phyloP scores from a whole-genome alignment of 2,329 filamentous ascomycete species.

The Cytospora mali region DNA sequence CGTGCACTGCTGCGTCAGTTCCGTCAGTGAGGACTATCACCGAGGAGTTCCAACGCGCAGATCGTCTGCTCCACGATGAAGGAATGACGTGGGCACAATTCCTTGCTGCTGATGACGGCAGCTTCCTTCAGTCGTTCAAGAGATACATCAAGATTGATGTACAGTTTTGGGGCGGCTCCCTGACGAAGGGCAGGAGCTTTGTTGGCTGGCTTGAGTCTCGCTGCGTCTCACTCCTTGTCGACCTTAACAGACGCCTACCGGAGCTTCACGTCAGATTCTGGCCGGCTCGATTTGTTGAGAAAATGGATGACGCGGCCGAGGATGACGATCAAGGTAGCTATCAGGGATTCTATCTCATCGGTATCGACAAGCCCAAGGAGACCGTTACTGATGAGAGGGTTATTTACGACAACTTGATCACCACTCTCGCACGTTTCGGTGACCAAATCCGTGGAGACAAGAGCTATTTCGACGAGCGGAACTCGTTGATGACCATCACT shows the following conservation, averaged over 20 bases:
- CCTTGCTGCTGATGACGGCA: conserved; percentile 37
- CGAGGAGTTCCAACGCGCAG: conserved; percentile 54
- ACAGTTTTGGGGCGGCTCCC: conserved; percentile 66
- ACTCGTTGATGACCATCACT: conserved; percentile 51
- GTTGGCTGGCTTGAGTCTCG: conserved; percentile 67
- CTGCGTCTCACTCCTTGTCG: conserved; percentile 59
- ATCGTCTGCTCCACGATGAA: conserved; percentile 41
- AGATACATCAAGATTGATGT: conserved; percentile 63
- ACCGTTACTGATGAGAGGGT: conserved; percentile 42
- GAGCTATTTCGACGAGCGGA: conserved; percentile 52
- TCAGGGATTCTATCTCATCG: conserved; percentile 64
- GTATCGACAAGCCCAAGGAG: conserved; percentile 45
- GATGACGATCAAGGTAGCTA: conserved; percentile 49
- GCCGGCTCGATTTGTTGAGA: conserved; percentile 60
- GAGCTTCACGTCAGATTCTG: conserved; percentile 60
- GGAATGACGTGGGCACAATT: conserved; percentile 48
- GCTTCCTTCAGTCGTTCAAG: conserved; percentile 56
- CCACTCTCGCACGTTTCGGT: conserved; percentile 52
- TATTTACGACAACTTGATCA: conserved; percentile 47
- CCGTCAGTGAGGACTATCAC: conserved; percentile 55
- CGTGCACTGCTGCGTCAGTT: conserved; percentile 55
- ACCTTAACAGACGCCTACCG: conserved; percentile 57
- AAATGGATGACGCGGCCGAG: conserved; percentile 32
- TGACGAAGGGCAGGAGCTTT: conserved; percentile 55
- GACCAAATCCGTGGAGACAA: conserved; percentile 47